Conservation (phyloP, 306 rosid genomes). For the Pyrus bretschneideri region DNA sequence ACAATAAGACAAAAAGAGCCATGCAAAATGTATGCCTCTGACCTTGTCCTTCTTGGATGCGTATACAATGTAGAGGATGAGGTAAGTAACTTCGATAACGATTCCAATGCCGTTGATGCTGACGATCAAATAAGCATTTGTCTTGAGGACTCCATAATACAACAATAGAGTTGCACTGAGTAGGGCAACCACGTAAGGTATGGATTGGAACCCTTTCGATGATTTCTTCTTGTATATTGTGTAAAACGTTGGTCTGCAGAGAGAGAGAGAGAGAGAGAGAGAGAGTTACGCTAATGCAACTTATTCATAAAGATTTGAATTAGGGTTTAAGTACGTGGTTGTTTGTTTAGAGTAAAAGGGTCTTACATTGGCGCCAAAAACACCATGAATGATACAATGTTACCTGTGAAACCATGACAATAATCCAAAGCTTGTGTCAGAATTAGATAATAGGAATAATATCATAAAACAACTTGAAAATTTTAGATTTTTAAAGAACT, state of each 20-base stretch:
- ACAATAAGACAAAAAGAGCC: not conserved
- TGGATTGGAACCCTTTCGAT: slow-evolving; percentile 52
- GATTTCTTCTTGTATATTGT: slow-evolving; percentile 56
- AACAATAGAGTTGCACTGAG: slow-evolving; percentile 52
- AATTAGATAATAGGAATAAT: not conserved
- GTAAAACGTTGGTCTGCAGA: slow-evolving; percentile 57
- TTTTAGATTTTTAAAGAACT: not conserved
- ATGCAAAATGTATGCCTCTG: not conserved
- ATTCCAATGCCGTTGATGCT: slow-evolving; percentile 55
- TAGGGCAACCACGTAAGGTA: slow-evolving; percentile 63
- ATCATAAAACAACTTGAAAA: not conserved
- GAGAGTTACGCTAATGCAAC: not conserved
- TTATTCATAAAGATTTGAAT: not conserved
- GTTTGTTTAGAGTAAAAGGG: not conserved
- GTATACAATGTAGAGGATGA: slow-evolving; percentile 31
- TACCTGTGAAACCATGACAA: slow-evolving; percentile 26
- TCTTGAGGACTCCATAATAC: slow-evolving; percentile 54
- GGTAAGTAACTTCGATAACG: slow-evolving; percentile 41
- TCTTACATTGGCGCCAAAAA: slow-evolving; percentile 73
- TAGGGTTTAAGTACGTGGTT: not conserved
- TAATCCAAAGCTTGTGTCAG: not conserved
- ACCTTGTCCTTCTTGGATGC: slow-evolving; percentile 53
- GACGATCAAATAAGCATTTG: slow-evolving; percentile 44
- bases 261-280: not conserved
- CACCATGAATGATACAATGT: slow-evolving; percentile 61